A percentile compares a stretch with the other conserved stretches of the same genome.
phyloP scores from a whole-genome alignment of 495 filamentous ascomycete genomes.

The Antarctomyces pellizariae region DNA sequence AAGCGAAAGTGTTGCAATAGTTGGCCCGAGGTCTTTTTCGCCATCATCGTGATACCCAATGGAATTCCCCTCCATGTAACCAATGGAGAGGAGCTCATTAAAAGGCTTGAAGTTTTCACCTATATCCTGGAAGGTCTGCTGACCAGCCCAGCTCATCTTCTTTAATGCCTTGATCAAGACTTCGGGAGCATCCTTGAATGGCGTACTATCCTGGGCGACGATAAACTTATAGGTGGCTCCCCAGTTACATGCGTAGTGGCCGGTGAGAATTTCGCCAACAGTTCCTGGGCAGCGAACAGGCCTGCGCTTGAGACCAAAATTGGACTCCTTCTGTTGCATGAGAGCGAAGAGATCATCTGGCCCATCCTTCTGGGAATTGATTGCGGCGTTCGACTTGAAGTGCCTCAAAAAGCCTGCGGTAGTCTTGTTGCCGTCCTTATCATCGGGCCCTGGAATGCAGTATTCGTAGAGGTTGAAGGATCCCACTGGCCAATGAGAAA shows the following conservation, averaged over 20 bases:
- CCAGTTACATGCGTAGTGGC: conserved; percentile 51
- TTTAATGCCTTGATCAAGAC: conserved; percentile 32
- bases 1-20: conserved; percentile 51
- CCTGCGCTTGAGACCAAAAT: conserved; percentile 37
- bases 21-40: conserved; percentile 48
- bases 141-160: conserved; percentile 41
- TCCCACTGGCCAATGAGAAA: conserved; percentile 3
- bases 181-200: conserved; percentile 35
- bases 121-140: conserved; percentile 17
- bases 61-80: conserved; percentile 45
- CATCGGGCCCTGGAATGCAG: conserved; percentile 11
- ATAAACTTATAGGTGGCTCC: conserved; percentile 70
- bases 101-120: conserved; percentile 19
- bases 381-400: conserved; percentile 26
- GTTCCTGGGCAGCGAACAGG: conserved; percentile 14
- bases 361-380: conserved; percentile 27
- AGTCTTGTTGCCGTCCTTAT: not conserved
- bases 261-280: conserved; percentile 25
- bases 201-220: conserved; percentile 36
- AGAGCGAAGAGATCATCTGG: conserved; percentile 37
- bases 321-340: conserved; percentile 29
- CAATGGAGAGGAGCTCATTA: conserved; percentile 57
- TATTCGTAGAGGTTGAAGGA: conserved; percentile 13
- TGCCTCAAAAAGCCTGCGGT: conserved; percentile 36
- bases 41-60: conserved; percentile 79